Base-by-base conservation (phyloP, 225 moss, liverwort and hornwort species). In the Thuidium tamariscinum region DNA sequence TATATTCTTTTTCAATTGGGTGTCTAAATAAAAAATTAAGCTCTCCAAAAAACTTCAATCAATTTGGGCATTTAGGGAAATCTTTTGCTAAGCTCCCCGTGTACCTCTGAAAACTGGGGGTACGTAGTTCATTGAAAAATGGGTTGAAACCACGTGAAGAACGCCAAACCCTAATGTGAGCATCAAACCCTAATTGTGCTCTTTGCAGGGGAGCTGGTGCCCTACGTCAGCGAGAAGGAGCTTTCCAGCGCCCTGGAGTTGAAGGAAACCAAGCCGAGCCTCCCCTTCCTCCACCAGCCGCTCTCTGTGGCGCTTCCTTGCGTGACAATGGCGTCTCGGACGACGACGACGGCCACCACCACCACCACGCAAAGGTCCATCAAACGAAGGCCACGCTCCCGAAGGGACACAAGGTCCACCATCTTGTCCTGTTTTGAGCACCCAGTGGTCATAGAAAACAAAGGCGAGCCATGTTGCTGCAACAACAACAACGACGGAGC, bases 381-480 rank as follows among this genome's bases (percentile, higher is more conserved):
- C 68, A 99, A 97, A 77, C 94, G 98, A 78, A 95, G 98, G 84
- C 98, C 98, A 54, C 92, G 98, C 57, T 99, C 98, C 22, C 91
- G 97, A 69, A 89, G 97, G 89, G 97, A 97, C 87, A 90, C 94
- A 22, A 91, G 98, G 85, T 89, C 95, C 4, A 88, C 89, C 52
- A 85, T 87, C 73, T 81, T 89, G 48, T 89, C 89, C 37, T 97
- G 95, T 81, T 95, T 95, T 86, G 98, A 98, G 82, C 96, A 95
- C 51, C 90, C 91, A 2, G 65, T 82, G 25, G 83, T 57, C 1
- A 16, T 83, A 3, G 89, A 77, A 82, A 73, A 77, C 36, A 82
- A 82, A 85, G 60, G 77, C 19, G 92, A 92, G 73, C 87, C 75
- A 26, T 77, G 82, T 36, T 82, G 88, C 56, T 89, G 90, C 59